Evolutionary conservation across 2,329 filamentous ascomycete genomes (phyloP), one percentile per base, ranked within the genome.

Genomic region (Sarocladium oryzae): DNA sequence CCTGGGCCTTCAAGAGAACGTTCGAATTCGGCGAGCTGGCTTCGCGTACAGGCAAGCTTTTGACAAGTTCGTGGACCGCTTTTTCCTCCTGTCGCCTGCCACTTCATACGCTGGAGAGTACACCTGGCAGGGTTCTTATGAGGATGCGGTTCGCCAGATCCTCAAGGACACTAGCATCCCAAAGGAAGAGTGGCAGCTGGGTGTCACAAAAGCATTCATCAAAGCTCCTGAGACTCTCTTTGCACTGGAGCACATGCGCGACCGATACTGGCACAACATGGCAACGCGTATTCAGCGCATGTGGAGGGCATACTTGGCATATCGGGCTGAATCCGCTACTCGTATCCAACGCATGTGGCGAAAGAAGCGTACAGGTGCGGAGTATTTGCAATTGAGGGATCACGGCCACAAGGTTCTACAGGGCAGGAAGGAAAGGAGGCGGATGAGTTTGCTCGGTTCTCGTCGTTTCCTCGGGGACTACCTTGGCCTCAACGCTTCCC

Each of bases 241-340:
- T 63, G 93, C 93, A 2, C 75, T 99, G 10, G 93, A 99, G 69
- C 91, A 95, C 53, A 97, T 99, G 92, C 83, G 93, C 64, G 93
- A 99, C 66, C 80, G 89, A 52, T 99, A 97, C 70, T 97, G 92
- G 92, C 92, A 97, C 69, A 99, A 97, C 71, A 97, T 99, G 93
- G 93, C 93, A 3, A 95, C 92, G 54, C 84, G 93, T 53, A 97
- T 99, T 54, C 93, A 99, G 71, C 82, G 93, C 59, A 93, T 95
- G 63, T 99, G 93, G 93, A 82, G 93, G 61, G 95, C 95, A 50
- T 97, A 96, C 63, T 78, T 97, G 36, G 85, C 92, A 4, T 97
- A 97, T 69, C 83, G 93, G 40, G 86, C 84, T 23, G 93, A 99
- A 69, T 93, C 89, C 53, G 93, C 93, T 6, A 96, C 86, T 13